Evolutionary conservation across 345 rosid genomes (phyloP).

Genomic region (Nasturtium officinale): DNA sequence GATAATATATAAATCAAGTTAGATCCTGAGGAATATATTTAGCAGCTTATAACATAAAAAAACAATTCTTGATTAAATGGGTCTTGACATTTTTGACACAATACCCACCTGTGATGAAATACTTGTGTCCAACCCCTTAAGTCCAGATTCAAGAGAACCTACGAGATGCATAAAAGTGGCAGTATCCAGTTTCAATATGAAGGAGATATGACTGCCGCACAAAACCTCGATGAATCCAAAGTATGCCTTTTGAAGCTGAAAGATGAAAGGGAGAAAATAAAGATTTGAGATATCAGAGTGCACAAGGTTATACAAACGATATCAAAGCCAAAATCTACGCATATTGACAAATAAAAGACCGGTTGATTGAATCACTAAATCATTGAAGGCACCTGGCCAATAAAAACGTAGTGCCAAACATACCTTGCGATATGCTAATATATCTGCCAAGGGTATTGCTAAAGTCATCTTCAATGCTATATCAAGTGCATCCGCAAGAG

Average conservation of each 20-base stretch:
- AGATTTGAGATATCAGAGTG: constrained; percentile 6
- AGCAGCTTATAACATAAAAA: not conserved
- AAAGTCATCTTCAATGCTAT: constrained; percentile 84
- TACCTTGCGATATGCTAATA: constrained; percentile 91
- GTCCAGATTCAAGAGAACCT: constrained; percentile 96
- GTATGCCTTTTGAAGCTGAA: constrained; percentile 96
- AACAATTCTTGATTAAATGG: not conserved
- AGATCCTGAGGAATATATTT: not conserved
- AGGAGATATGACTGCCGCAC: constrained; percentile 71
- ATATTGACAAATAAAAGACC: not conserved
- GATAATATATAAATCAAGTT: constrained; percentile 3
- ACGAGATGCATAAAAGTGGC: constrained; percentile 90
- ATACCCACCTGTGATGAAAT: constrained; percentile 88
- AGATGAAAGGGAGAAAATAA: constrained; percentile 26
- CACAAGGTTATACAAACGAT: constrained; percentile 9
- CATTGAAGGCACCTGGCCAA: not conserved
- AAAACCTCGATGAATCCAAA: constrained; percentile 92
- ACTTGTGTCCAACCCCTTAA: constrained; percentile 85
- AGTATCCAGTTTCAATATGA: constrained; percentile 79
- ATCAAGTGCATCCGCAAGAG: constrained; percentile 94
- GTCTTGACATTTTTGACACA: constrained; percentile 12
- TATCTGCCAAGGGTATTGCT: constrained; percentile 92
- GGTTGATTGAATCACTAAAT: not conserved
- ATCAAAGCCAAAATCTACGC: not conserved
- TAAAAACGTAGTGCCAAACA: constrained; percentile 5